Evolutionary conservation across 805 yeast genomes (phyloP).

Genomic region (Ogataea nonfermentans): DNA sequence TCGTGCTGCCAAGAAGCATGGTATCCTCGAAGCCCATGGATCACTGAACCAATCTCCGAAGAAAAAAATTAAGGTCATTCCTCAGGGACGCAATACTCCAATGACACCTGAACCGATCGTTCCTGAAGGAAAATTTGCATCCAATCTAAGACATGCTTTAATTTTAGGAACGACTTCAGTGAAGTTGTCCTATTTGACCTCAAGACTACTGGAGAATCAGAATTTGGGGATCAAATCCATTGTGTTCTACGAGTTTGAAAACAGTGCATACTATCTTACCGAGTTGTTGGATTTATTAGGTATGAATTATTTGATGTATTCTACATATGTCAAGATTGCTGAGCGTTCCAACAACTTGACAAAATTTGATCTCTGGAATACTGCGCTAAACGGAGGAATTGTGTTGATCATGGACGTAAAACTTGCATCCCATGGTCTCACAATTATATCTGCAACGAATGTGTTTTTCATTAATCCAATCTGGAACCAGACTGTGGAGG

Average conservation of each 20-base stretch:
- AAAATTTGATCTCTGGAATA: slow-evolving; percentile 44
- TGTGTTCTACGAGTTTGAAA: slow-evolving; percentile 70
- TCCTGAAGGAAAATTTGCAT: slow-evolving; percentile 23
- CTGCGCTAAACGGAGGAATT: slow-evolving; percentile 47
- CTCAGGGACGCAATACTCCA: slow-evolving; percentile 17
- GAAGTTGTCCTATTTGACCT: slow-evolving; percentile 58
- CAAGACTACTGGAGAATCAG: slow-evolving; percentile 54
- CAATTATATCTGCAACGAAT: slow-evolving; percentile 64
- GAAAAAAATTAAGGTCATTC: slow-evolving; percentile 20
- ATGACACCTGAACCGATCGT: slow-evolving; percentile 28
- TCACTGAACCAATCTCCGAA: slow-evolving; percentile 12
- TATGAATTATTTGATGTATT: slow-evolving; percentile 58
- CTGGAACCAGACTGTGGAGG: slow-evolving; percentile 67
- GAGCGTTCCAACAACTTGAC: slow-evolving; percentile 53
- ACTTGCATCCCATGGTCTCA: slow-evolving; percentile 67
- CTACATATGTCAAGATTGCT: slow-evolving; percentile 51
- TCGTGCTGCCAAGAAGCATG: slow-evolving; percentile 1
- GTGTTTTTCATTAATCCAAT: slow-evolving; percentile 72
- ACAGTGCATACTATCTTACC: slow-evolving; percentile 63
- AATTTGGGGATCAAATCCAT: slow-evolving; percentile 47
- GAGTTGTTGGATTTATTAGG: slow-evolving; percentile 65
- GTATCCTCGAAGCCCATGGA: not conserved
- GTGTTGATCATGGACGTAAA: slow-evolving; percentile 64
- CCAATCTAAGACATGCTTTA: slow-evolving; percentile 33
- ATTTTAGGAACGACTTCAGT: slow-evolving; percentile 64